Evolutionary conservation across 1,284 basidiomycete genomes (phyloP).

Genomic region (Phaffia rhodozyma): DNA sequence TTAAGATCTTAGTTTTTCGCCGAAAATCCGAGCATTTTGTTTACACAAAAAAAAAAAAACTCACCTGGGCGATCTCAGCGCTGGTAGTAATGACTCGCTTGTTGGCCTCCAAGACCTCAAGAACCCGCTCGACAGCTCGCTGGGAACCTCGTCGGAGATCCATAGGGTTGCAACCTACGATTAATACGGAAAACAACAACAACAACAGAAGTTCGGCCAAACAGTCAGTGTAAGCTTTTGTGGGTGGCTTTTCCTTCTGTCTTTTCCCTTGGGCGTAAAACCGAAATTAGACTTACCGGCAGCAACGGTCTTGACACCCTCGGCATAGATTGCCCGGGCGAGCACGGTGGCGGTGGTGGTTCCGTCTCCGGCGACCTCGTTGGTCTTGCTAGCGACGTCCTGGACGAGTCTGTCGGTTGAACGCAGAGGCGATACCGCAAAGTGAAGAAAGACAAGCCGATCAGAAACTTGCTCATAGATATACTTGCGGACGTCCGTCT

Average conservation of each 20-base stretch:
- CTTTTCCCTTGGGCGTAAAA: no score
- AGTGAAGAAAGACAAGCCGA: not conserved
- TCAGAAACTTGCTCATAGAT: conserved; percentile 19
- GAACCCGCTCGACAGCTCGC: conserved; percentile 90
- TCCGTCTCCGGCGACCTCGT: conserved; percentile 94
- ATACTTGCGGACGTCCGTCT: conserved; percentile 20
- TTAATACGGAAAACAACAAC: not conserved
- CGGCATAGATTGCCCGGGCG: conserved; percentile 91
- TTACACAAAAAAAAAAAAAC: conserved; percentile 7
- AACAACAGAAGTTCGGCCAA: not conserved
- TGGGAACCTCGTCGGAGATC: conserved; percentile 93
- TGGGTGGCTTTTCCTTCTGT: no score
- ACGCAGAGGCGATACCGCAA: not conserved
- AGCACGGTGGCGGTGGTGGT: conserved; percentile 97
- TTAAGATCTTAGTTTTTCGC: not conserved
- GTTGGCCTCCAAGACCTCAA: conserved; percentile 78
- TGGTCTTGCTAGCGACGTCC: conserved; percentile 92
- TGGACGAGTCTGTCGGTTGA: conserved; percentile 61
- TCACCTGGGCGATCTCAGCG: conserved; percentile 79
- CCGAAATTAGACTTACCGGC: conserved; percentile 41
- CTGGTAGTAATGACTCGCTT: conserved; percentile 92
- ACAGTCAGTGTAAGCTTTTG: not conserved
- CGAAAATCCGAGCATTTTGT: not conserved
- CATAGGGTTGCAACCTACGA: conserved; percentile 85
- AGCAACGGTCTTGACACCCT: conserved; percentile 98